phyloP scores from a whole-genome alignment of 495 filamentous ascomycete species.

The Ascobolus immersus region DNA sequence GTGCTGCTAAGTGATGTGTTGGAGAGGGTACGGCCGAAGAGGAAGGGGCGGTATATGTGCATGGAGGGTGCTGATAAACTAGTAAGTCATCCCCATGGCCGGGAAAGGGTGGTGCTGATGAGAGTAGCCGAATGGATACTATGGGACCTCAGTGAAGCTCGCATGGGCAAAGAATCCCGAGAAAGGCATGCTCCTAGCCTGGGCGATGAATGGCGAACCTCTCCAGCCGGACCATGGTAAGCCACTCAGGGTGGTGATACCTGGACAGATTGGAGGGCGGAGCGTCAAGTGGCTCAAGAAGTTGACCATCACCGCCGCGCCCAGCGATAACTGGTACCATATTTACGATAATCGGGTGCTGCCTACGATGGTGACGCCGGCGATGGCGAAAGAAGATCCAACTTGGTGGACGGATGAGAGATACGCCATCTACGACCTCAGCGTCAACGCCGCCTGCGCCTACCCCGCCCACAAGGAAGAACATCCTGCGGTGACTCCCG shows the following conservation, averaged over 20 bases:
- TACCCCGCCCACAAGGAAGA: conserved; percentile 63
- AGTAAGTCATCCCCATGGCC: conserved; percentile 18
- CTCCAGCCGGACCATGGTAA: conserved; percentile 73
- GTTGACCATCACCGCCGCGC: conserved; percentile 48
- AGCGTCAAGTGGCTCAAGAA: conserved; percentile 91
- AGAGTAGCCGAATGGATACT: conserved; percentile 58
- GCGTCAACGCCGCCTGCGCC: conserved; percentile 59
- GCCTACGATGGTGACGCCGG: conserved; percentile 67
- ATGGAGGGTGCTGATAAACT: conserved; percentile 83
- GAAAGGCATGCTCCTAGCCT: conserved; percentile 64
- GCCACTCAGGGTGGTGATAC: conserved; percentile 62
- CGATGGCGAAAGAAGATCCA: conserved; percentile 47
- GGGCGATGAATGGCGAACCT: conserved; percentile 78
- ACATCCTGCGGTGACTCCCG: conserved; percentile 18
- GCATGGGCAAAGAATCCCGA: conserved; percentile 75
- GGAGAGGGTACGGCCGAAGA: conserved; percentile 36
- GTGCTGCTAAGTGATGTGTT: conserved; percentile 52
- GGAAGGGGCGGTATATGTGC: conserved; percentile 59
- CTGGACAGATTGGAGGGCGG: conserved; percentile 78
- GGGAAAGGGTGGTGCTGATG: conserved; percentile 1
- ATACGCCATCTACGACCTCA: conserved; percentile 88
- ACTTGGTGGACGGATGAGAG: conserved; percentile 76
- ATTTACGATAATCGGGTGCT: conserved; percentile 84
- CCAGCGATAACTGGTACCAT: conserved; percentile 92
- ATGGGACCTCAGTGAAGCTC: conserved; percentile 71